Percentiles rank a stretch among this genome's conserved stretches.
phyloP scores from a whole-genome alignment of 148 eudicot genomes.

The Polygonum maritimum region DNA sequence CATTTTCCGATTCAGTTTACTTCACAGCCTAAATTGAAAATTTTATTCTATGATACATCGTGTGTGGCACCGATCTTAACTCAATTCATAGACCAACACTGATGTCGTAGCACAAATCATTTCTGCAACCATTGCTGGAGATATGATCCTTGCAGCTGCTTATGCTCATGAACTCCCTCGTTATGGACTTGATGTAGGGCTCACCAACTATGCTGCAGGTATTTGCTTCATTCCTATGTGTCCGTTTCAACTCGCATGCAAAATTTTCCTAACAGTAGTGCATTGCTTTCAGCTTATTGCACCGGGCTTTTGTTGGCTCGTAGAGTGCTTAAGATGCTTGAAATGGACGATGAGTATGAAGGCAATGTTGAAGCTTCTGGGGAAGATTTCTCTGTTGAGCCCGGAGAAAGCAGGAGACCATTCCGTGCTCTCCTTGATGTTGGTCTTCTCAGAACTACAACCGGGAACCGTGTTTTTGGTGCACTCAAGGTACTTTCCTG shows the following conservation, averaged over 20 bases:
- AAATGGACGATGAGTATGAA: conserved; percentile 62
- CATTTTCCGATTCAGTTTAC: too few species aligned
- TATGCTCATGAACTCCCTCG: conserved; percentile 74
- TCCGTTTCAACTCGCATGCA: neutral
- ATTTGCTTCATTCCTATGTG: neutral
- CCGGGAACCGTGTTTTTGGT: conserved; percentile 84
- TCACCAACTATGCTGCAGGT: conserved; percentile 81
- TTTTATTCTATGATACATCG: neutral
- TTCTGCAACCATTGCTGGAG: conserved; percentile 69
- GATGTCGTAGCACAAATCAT: conserved; percentile 62
- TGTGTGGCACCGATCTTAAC: conserved; percentile 20
- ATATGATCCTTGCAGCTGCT: conserved; percentile 57
- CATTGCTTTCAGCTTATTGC: conserved; percentile 43
- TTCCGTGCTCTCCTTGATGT: conserved; percentile 91
- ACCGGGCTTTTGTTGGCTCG: conserved; percentile 73
- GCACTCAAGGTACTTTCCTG: conserved; percentile 52
- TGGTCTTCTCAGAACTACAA: conserved; percentile 67
- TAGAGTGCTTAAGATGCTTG: conserved; percentile 55
- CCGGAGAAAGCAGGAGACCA: conserved; percentile 66
- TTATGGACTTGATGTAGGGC: conserved; percentile 72
- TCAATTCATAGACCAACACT: conserved; percentile 46
- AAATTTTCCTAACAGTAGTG: neutral
- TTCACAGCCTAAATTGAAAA: neutral
- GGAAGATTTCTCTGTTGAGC: conserved; percentile 83
- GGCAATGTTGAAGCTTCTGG: conserved; percentile 83